Evolutionary conservation across 2,329 filamentous ascomycete genomes (phyloP).

Genomic region (Onygenales sp.): DNA sequence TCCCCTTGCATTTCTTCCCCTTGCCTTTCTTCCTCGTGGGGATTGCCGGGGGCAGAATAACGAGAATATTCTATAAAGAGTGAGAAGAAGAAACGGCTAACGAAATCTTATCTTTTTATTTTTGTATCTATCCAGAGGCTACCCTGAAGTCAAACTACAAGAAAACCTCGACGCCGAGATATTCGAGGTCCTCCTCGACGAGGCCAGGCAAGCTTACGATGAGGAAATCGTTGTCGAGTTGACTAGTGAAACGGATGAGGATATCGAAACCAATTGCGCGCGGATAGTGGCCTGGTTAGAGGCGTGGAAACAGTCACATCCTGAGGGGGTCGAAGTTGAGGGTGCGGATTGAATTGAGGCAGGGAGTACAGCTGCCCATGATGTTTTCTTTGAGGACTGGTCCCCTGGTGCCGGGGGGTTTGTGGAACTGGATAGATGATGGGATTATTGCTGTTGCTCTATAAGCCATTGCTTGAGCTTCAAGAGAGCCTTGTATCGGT

Average conservation of each 20-base stretch:
- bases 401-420: too few relatives aligned
- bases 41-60: not conserved
- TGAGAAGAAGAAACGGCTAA: constrained; percentile 4
- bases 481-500: constrained; percentile 75
- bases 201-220: constrained; percentile 79
- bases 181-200: constrained; percentile 86
- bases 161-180: constrained; percentile 97
- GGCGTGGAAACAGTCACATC: constrained; percentile 60
- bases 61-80: not conserved
- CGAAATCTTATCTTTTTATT: constrained; percentile 2
- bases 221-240: constrained; percentile 84
- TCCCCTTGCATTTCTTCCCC: not conserved
- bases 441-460: constrained; percentile 22
- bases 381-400: too few relatives aligned
- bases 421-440: not conserved
- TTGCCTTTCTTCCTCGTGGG: not conserved
- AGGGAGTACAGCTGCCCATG: not conserved
- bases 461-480: constrained; percentile 79
- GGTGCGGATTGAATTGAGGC: constrained; percentile 16
- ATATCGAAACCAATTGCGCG: constrained; percentile 83
- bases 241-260: constrained; percentile 67
- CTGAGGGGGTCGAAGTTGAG: constrained; percentile 5
- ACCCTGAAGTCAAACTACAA: constrained; percentile 77
- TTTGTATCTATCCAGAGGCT: constrained; percentile 47
- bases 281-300: constrained; percentile 72